Percentiles rank a stretch among this genome's conserved stretches.
These are phyloP conservation scores for Globisporangium iwayamae DNA, from an alignment of 352 stramenopile genomes.

Conservation along the genomic window DNA sequence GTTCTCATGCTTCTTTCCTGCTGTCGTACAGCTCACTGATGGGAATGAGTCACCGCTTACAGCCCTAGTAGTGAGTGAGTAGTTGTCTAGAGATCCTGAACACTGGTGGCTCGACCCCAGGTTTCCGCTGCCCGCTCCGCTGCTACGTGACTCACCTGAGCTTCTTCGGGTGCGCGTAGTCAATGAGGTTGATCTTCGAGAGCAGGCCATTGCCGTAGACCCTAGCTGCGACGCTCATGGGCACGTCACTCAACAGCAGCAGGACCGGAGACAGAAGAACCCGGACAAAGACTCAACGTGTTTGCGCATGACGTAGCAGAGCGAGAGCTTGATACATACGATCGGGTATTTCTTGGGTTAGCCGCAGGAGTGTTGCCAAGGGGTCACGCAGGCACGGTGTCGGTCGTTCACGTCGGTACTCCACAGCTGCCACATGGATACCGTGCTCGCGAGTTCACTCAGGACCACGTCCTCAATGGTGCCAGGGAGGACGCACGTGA, in stretches of 20 bases:
- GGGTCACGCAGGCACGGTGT: too few relatives aligned
- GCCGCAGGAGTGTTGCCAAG: too few relatives aligned
- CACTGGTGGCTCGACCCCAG: neutral
- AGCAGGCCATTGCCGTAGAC: conserved; percentile 37
- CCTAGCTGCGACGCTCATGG: conserved; percentile 29
- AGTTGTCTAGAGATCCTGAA: neutral
- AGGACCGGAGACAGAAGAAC: conserved; percentile 43
- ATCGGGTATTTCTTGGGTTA: conserved; percentile 11
- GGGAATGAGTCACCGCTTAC: neutral
- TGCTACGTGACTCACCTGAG: conserved; percentile 51
- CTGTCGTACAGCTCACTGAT: neutral
- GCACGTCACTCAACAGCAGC: conserved; percentile 35
- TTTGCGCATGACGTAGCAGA: conserved; percentile 39
- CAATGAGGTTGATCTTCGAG: conserved; percentile 34
- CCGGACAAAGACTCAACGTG: conserved; percentile 25
- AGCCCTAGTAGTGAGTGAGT: neutral
- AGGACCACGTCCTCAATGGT: too few relatives aligned
- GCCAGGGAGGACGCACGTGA: too few relatives aligned
- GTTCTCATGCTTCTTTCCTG: neutral
- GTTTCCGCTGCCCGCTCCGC: neutral
- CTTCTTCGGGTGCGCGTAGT: conserved; percentile 66
- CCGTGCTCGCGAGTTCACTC: too few relatives aligned
- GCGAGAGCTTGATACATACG: conserved; percentile 29
- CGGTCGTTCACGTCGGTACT: too few relatives aligned
- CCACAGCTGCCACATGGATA: too few relatives aligned